These are phyloP conservation scores for Kodamaea sp. DNA, from an alignment of 1,139 yeast species.

Conservation along the genomic window DNA sequence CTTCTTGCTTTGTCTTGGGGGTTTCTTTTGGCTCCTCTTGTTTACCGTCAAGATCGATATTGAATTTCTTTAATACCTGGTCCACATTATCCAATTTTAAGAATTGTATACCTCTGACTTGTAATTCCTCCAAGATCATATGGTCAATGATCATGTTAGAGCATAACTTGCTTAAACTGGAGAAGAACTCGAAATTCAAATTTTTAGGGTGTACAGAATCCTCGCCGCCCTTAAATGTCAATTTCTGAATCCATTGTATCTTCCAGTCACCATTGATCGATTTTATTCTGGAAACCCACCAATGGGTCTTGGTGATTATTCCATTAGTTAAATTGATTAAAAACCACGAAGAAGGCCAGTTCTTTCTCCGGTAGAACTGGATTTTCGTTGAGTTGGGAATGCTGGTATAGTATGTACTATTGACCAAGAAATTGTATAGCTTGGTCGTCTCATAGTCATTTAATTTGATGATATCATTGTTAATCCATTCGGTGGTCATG, in stretches of 20 bases:
- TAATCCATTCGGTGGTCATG: constrained; percentile 67
- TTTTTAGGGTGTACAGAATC: constrained; percentile 17
- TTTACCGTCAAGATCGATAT: constrained; percentile 4
- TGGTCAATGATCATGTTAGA: constrained; percentile 65
- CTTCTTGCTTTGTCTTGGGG: neutral
- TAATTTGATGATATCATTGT: constrained; percentile 54
- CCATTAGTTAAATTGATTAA: constrained; percentile 50
- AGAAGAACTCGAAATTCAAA: constrained; percentile 51
- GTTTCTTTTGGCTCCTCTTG: constrained; percentile 1
- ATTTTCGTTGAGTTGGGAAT: constrained; percentile 23
- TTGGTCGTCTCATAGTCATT: constrained; percentile 38
- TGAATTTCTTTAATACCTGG: constrained; percentile 10
- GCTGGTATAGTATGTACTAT: constrained; percentile 1
- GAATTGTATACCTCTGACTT: constrained; percentile 38
- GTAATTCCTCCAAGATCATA: constrained; percentile 62
- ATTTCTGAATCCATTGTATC: constrained; percentile 48
- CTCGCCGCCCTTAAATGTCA: constrained; percentile 19
- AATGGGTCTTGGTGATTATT: constrained; percentile 47
- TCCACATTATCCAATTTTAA: constrained; percentile 24
- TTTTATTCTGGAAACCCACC: constrained; percentile 68
- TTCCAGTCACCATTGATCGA: constrained; percentile 66
- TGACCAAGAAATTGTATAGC: constrained; percentile 18
- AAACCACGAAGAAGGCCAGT: constrained; percentile 78
- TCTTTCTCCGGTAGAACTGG: constrained; percentile 59
- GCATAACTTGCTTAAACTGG: constrained; percentile 50